Percentiles rank a stretch among this genome's conserved stretches.
Conservation (phyloP, 2,329 filamentous ascomycete species). For the Venturiaceae sp. region DNA sequence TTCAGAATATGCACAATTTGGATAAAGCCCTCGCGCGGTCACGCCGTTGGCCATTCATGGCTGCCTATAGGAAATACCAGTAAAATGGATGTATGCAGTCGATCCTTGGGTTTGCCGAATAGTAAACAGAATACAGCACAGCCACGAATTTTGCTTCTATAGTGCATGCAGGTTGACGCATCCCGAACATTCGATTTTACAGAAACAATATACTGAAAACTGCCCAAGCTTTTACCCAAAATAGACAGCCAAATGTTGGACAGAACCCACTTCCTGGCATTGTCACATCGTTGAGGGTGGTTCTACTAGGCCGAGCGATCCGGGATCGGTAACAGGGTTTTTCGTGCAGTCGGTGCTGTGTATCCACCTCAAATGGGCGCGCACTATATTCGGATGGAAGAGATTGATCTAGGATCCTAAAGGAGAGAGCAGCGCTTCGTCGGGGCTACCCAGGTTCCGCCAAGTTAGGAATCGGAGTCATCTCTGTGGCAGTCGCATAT, state of each 20-base stretch:
- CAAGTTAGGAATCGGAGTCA: background rate
- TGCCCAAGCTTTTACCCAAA: background rate
- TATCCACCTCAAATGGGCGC: background rate
- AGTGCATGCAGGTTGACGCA: background rate
- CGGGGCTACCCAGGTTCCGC: background rate
- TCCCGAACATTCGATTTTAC: background rate
- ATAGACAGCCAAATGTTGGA: background rate
- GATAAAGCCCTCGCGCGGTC: background rate
- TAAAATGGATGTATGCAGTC: background rate
- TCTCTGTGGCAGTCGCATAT: background rate
- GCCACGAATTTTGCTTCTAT: background rate
- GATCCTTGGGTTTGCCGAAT: background rate
- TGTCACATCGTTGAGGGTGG: background rate
- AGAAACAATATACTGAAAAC: background rate
- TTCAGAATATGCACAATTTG: background rate
- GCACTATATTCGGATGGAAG: background rate
- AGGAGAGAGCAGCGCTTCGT: background rate
- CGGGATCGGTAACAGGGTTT: background rate
- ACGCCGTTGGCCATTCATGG: background rate
- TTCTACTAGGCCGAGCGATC: background rate
- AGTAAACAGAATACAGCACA: background rate
- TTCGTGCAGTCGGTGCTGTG: background rate
- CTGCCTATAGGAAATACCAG: background rate
- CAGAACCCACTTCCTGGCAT: background rate
- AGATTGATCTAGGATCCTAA: background rate